These are phyloP conservation scores for Ophiostoma tasmaniense DNA, from an alignment of 2,329 filamentous ascomycete genomes.

Conservation along the genomic window DNA sequence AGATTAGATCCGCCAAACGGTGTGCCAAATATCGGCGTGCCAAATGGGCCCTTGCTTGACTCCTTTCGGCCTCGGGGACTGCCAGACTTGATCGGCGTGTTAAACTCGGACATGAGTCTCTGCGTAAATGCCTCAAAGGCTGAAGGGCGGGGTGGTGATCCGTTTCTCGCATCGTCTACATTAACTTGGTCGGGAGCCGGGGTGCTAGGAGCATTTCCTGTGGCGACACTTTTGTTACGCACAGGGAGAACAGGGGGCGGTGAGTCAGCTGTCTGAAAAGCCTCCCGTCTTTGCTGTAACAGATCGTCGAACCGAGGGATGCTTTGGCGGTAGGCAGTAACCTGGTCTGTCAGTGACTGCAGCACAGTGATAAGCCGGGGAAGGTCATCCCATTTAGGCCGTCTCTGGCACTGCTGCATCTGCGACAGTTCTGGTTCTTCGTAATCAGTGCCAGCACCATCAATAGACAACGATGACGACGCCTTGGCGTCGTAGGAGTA, in stretches of 20 bases:
- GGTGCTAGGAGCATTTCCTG: slow-evolving; percentile 21
- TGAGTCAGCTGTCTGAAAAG: slow-evolving; percentile 51
- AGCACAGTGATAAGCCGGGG: slow-evolving; percentile 50
- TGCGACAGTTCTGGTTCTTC: slow-evolving; percentile 28
- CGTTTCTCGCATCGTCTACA: slow-evolving; percentile 38
- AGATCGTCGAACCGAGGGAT: slow-evolving; percentile 67
- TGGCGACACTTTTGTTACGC: background rate
- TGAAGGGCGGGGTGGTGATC: slow-evolving; percentile 46
- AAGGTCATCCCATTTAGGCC: slow-evolving; percentile 45
- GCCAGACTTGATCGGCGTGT: slow-evolving; percentile 42
- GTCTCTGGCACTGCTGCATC: slow-evolving; percentile 43
- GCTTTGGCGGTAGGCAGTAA: slow-evolving; percentile 51
- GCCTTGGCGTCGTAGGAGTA: slow-evolving; percentile 37
- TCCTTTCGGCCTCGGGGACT: slow-evolving; percentile 46
- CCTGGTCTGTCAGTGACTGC: slow-evolving; percentile 52
- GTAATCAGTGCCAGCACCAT: background rate
- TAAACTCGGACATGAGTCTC: slow-evolving; percentile 51
- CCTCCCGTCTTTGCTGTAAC: slow-evolving; percentile 55
- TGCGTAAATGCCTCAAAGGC: slow-evolving; percentile 55
- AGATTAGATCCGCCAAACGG: background rate
- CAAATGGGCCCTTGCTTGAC: slow-evolving; percentile 11
- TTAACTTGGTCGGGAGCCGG: slow-evolving; percentile 34
- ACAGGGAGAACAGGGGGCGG: slow-evolving; percentile 10
- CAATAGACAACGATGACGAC: background rate
- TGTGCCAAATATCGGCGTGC: background rate